Conservation (phyloP, 352 stramenopile species). For the Pythium myriotylum region DNA sequence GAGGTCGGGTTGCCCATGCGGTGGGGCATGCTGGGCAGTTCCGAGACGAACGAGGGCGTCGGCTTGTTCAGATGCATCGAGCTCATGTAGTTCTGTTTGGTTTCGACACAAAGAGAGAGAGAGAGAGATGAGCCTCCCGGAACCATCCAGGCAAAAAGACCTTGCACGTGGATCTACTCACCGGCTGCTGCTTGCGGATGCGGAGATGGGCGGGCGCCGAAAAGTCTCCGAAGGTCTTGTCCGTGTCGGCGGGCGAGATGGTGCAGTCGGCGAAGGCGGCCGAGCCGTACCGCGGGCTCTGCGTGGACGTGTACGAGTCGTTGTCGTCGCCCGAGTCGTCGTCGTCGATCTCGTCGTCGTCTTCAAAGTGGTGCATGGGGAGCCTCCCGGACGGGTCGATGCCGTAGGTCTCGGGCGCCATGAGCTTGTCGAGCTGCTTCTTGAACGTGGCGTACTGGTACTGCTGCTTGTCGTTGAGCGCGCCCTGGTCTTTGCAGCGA, state of each 20-base stretch:
- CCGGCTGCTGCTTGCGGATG: constrained; percentile 47
- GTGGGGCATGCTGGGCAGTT: constrained; percentile 29
- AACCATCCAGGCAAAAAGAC: not conserved
- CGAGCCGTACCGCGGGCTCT: constrained; percentile 48
- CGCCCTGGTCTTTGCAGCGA: constrained; percentile 60
- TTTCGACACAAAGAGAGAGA: no score
- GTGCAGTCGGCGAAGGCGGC: constrained; percentile 54
- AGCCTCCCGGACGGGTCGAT: constrained; percentile 70
- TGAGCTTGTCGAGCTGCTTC: constrained; percentile 71
- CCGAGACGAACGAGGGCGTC: constrained; percentile 11
- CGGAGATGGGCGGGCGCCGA: constrained; percentile 45
- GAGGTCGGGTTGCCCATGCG: constrained; percentile 18
- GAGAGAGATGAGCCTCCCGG: no score
- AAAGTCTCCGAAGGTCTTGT: constrained; percentile 54
- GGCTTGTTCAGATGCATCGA: constrained; percentile 8
- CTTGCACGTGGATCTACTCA: constrained; percentile 30
- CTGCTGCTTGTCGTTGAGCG: constrained; percentile 78
- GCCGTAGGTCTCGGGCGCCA: constrained; percentile 79
- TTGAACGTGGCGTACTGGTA: constrained; percentile 69
- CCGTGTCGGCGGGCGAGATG: constrained; percentile 48
- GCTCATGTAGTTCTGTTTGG: constrained; percentile 17
- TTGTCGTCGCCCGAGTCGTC: constrained; percentile 56
- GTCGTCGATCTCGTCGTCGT: constrained; percentile 48
- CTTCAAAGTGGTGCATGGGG: constrained; percentile 47
- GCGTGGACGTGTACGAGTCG: constrained; percentile 39